Base-by-base conservation (phyloP, 768 basidiomycete genomes). In the Serpula lacrymans region DNA sequence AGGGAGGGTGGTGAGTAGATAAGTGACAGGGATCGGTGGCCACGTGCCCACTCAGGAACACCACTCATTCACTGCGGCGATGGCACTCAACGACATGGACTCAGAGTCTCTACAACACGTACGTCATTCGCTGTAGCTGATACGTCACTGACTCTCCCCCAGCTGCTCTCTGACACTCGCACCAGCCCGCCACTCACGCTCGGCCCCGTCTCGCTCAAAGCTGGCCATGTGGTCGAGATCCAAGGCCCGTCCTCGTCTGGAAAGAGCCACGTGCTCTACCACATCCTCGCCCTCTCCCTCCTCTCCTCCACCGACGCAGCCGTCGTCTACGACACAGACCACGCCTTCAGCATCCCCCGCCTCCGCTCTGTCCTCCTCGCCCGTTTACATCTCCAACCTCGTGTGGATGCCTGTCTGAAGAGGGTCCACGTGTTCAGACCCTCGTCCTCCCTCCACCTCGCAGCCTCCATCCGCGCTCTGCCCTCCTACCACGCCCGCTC, bases 231-330 rank as follows among this genome's bases (percentile, higher is more conserved):
- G 28, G 63, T 91, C 47, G 83, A 88, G 60, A 69, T 93, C 16
- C 83, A 89, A 60, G 89, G 89, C 2, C 75, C 80, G 2, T 67
- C 88, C 4, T 74, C 71, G 20, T 79, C 82, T 5, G 89, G 87
- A 21, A 93, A 92, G 63, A 82, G 85, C 2, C 83, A 84, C 47
- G 63, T 93, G n/a, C 61, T 89, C 20, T 84, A 84, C 54, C 72
- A 77, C 54, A 58, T 88, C 35, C 57, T 86, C 20, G 60, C 77
- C 10, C 71, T 68, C 16, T 80, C 83, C 49, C 65, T 88, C 40
- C 59, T 78, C 9, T 84, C 86, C 16, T 27, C 48, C 23, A 48
- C 47, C 17, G 47, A 64, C 46, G 71, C 71, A 43, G 87, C 79
- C 14, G 64, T 85, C 21, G 62, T 91, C 41, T 71, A 82, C 46